Evolutionary conservation across 768 basidiomycete genomes (phyloP).

Genomic region (Amanita exitialis): DNA sequence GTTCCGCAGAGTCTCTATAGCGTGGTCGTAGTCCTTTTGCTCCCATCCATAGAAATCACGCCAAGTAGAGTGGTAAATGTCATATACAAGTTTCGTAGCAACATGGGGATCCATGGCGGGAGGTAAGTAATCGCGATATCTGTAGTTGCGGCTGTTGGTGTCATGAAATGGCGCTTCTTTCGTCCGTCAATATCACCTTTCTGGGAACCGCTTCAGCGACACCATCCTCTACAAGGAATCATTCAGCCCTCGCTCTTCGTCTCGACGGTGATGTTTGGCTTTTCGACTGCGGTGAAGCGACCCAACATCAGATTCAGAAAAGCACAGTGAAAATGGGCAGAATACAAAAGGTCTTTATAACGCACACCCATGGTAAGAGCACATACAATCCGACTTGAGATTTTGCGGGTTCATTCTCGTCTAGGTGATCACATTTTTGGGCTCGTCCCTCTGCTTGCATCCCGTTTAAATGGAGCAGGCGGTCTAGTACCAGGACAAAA

Average conservation of each 20-base stretch:
- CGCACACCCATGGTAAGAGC: constrained; percentile 73
- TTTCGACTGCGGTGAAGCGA: constrained; percentile 82
- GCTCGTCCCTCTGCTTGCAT: constrained; percentile 56
- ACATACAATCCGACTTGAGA: neutral
- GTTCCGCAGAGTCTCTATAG: constrained; percentile 9
- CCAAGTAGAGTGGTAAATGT: constrained; percentile 12
- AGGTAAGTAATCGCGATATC: neutral
- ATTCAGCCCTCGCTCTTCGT: constrained; percentile 62
- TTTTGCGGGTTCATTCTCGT: constrained; percentile 6
- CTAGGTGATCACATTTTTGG: constrained; percentile 84
- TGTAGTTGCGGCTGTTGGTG: neutral
- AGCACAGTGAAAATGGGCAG: constrained; percentile 68
- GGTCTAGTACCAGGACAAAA: constrained; percentile 46
- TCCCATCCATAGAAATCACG: constrained; percentile 16
- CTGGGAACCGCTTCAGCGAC: constrained; percentile 77
- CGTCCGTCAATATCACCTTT: constrained; percentile 53
- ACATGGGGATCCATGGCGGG: neutral
- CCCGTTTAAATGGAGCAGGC: constrained; percentile 65
- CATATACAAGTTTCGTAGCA: neutral
- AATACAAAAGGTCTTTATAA: constrained; percentile 79
- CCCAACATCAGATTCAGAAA: constrained; percentile 68
- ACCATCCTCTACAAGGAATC: constrained; percentile 70
- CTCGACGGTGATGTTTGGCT: constrained; percentile 68
- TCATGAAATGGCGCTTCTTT: neutral
- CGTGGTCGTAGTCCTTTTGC: constrained; percentile 10